A percentile compares a stretch with the other conserved stretches of the same genome.
Evolutionary conservation across 768 basidiomycete genomes (phyloP).

Genomic region (Russula earlei): DNA sequence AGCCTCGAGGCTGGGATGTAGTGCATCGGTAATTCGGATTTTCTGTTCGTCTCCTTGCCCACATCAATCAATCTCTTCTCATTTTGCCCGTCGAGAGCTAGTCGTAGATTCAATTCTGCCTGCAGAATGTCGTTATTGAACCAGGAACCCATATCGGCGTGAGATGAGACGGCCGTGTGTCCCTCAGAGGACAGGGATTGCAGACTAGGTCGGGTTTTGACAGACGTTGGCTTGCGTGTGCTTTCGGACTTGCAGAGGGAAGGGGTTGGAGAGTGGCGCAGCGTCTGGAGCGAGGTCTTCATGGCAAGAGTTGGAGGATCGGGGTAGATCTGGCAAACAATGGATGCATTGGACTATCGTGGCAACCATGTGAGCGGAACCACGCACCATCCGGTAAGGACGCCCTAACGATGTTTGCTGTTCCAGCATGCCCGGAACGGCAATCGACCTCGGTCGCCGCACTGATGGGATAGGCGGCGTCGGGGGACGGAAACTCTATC

Average conservation of each 20-base stretch:
- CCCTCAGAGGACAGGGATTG: conserved; percentile 11
- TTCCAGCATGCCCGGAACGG: conserved; percentile 1
- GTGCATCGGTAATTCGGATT: conserved; percentile 14
- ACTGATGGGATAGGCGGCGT: conserved; percentile 25
- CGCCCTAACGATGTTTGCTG: not conserved
- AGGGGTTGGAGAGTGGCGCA: conserved; percentile 3
- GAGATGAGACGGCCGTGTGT: conserved; percentile 9
- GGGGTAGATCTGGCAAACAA: conserved; percentile 11
- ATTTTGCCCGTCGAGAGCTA: not conserved
- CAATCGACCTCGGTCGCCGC: conserved; percentile 14
- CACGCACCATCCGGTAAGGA: conserved; percentile 15
- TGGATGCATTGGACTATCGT: not conserved
- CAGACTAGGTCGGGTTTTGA: conserved; percentile 9
- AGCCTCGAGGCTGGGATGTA: conserved; percentile 8
- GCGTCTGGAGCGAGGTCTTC: conserved; percentile 6
- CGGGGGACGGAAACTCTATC: conserved; percentile 27
- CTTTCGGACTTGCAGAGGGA: conserved; percentile 9
- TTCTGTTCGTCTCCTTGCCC: not conserved
- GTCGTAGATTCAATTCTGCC: conserved; percentile 10
- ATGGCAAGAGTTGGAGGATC: conserved; percentile 18
- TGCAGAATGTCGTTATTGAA: conserved; percentile 4
- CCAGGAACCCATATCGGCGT: conserved; percentile 10
- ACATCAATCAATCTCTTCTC: not conserved
- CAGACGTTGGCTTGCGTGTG: conserved; percentile 8
- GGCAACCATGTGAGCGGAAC: not conserved